Conservation (phyloP, 1,139 yeast species). For the Nematodospora anomalae region DNA sequence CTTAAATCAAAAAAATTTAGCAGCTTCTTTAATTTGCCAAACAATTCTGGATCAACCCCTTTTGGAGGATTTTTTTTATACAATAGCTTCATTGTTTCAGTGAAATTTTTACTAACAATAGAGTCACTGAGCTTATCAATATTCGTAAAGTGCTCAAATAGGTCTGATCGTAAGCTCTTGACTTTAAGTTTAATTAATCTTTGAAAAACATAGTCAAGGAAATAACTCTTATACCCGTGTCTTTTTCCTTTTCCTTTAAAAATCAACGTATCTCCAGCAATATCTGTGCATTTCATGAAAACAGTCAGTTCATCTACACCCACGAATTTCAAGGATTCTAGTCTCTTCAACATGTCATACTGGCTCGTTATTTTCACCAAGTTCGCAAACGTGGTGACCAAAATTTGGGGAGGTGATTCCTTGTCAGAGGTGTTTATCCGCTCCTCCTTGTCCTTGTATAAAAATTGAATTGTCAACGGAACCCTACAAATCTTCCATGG, state of each 20-base stretch:
- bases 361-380: constrained; percentile 5
- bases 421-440: constrained; percentile 1
- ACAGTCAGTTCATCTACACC: constrained; percentile 28
- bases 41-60: not conserved
- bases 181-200: constrained; percentile 2
- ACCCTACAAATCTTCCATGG: constrained; percentile 17
- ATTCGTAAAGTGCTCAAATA: constrained; percentile 1
- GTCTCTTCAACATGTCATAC: constrained; percentile 1
- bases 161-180: not conserved
- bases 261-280: constrained; percentile 8
- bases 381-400: constrained; percentile 23
- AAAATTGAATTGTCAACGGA: constrained; percentile 24
- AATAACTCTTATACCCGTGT: constrained; percentile 5
- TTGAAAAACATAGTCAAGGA: not conserved
- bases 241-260: constrained; percentile 1
- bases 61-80: not conserved
- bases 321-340: constrained; percentile 16
- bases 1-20: not conserved
- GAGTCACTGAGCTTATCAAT: not conserved
- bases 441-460: constrained; percentile 4
- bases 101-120: constrained; percentile 1
- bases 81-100: not conserved
- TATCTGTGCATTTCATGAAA: constrained; percentile 17
- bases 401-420: constrained; percentile 21
- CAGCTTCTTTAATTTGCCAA: not conserved